phyloP scores from a whole-genome alignment of 805 yeast genomes.

The Nakazawaea ernobii region DNA sequence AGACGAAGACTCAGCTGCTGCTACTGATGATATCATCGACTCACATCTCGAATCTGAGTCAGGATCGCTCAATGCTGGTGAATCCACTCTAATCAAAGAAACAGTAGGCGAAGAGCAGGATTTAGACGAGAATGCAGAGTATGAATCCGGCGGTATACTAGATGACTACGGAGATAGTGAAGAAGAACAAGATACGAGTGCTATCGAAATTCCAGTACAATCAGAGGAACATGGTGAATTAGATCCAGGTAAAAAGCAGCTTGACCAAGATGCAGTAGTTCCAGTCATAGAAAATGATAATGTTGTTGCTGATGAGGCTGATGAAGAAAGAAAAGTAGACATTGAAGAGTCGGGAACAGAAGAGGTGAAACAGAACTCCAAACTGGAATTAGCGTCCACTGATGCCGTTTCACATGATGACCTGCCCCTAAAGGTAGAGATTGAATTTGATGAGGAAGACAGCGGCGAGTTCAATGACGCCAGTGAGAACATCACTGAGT shows the following conservation, averaged over 20 bases:
- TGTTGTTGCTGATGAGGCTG: no score
- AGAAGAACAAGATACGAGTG: conserved; percentile 2
- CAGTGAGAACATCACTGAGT: neutral
- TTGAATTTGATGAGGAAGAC: neutral
- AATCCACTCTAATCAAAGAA: neutral
- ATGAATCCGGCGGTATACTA: neutral
- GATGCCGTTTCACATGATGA: neutral
- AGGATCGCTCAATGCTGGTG: neutral
- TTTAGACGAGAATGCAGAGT: neutral
- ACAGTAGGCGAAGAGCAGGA: neutral
- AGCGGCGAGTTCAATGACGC: conserved; percentile 7
- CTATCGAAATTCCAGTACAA: conserved; percentile 12
- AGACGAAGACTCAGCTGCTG: neutral
- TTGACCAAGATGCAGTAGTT: no score
- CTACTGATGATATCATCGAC: neutral
- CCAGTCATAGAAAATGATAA: no score
- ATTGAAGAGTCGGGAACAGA: neutral
- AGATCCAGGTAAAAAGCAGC: neutral
- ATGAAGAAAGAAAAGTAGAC: no score
- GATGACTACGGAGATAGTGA: conserved; percentile 6
- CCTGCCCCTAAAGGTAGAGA: neutral
- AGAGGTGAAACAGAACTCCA: neutral
- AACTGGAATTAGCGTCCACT: neutral
- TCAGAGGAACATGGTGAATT: conserved; percentile 4
- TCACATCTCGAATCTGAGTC: neutral